These are phyloP conservation scores for Fusarium cyanostomum DNA, from an alignment of 2,329 filamentous ascomycete species.

Conservation along the genomic window DNA sequence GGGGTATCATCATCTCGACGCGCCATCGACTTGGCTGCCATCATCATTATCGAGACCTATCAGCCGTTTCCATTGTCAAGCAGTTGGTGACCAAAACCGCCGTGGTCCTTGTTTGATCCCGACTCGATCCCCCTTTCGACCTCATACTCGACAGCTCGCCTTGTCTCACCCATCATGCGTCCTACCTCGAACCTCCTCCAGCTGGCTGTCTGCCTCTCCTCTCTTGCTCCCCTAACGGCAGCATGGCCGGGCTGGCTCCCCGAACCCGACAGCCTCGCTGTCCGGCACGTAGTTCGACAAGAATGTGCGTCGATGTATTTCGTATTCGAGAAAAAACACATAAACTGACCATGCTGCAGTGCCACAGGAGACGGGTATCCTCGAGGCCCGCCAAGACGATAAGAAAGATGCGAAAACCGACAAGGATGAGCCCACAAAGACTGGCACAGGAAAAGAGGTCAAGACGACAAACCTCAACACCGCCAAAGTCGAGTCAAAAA, in stretches of 20 bases:
- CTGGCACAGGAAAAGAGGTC: constrained; percentile 31
- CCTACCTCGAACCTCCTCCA: constrained; percentile 57
- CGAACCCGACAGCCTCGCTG: constrained; percentile 61
- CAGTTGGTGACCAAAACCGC: neutral
- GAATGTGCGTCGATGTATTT: constrained; percentile 14
- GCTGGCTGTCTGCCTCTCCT: constrained; percentile 60
- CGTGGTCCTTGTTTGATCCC: neutral
- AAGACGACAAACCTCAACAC: constrained; percentile 55
- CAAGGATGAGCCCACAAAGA: constrained; percentile 29
- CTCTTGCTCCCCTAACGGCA: constrained; percentile 61
- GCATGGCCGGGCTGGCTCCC: constrained; percentile 68
- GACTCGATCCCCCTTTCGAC: constrained; percentile 6
- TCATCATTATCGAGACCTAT: constrained; percentile 3
- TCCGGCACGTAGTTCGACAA: constrained; percentile 15
- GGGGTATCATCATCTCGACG: constrained; percentile 3
- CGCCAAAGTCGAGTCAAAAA: constrained; percentile 36
- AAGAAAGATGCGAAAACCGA: neutral
- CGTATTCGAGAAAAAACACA: neutral
- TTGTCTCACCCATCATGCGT: constrained; percentile 56
- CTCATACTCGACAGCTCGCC: neutral
- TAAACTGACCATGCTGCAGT: constrained; percentile 21
- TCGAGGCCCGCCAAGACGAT: constrained; percentile 21
- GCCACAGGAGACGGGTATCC: constrained; percentile 25
- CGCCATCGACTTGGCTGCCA: constrained; percentile 2
- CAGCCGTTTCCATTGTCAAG: neutral